These are phyloP conservation scores for Trametes pubescens DNA, from an alignment of 1,284 basidiomycete species.

Conservation along the genomic window DNA sequence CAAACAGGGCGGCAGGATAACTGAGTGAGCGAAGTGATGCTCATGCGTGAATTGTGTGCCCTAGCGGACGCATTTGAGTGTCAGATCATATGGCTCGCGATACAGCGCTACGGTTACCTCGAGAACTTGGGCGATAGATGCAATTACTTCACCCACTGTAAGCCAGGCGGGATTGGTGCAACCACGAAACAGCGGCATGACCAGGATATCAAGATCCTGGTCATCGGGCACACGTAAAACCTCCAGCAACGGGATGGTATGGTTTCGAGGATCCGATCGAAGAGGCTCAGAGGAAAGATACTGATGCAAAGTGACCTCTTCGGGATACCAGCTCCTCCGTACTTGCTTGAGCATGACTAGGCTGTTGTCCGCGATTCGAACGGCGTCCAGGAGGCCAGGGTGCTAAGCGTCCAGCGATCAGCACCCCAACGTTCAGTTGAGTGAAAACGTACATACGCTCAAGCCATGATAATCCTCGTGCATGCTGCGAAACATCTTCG, in stretches of 20 bases:
- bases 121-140: slow-evolving; percentile 33
- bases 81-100: neutral
- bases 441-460: neutral
- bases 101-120: slow-evolving; percentile 25
- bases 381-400: slow-evolving; percentile 35
- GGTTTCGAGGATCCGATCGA: slow-evolving; percentile 25
- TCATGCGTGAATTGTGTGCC: slow-evolving; percentile 36
- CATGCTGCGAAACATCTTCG: neutral
- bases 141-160: slow-evolving; percentile 34
- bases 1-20: neutral
- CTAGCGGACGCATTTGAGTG: slow-evolving; percentile 6
- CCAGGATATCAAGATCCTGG: slow-evolving; percentile 23
- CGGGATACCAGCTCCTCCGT: slow-evolving; percentile 15
- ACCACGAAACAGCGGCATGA: slow-evolving; percentile 35
- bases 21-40: slow-evolving; percentile 27
- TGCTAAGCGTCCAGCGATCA: neutral
- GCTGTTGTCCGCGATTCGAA: slow-evolving; percentile 34
- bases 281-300: slow-evolving; percentile 10
- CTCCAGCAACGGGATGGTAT: slow-evolving; percentile 34
- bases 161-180: slow-evolving; percentile 29
- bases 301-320: slow-evolving; percentile 27
- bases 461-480: slow-evolving; percentile 9
- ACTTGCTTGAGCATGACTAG: slow-evolving; percentile 38
- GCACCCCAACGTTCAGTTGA: neutral
- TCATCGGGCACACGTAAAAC: slow-evolving; percentile 25